These are phyloP conservation scores for Terfezia boudieri DNA, from an alignment of 495 filamentous ascomycete genomes.

Conservation along the genomic window DNA sequence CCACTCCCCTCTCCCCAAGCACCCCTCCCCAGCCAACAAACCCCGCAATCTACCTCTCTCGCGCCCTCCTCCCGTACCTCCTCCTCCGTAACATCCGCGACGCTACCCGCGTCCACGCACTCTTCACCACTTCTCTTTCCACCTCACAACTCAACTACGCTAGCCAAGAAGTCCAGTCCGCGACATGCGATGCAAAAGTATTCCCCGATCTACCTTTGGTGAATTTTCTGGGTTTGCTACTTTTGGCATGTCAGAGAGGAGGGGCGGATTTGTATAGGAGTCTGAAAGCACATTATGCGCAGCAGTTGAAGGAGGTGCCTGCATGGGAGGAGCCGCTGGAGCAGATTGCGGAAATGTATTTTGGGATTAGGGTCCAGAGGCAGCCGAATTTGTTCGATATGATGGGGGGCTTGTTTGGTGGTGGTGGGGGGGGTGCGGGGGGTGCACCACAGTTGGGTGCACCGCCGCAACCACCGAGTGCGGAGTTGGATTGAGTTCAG, in stretches of 20 bases:
- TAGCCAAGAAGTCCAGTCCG: slow-evolving; percentile 61
- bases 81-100: slow-evolving; percentile 74
- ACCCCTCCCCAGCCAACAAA: slow-evolving; percentile 59
- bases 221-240: slow-evolving; percentile 71
- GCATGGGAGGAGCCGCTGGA: slow-evolving; percentile 63
- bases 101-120: slow-evolving; percentile 55
- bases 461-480: not conserved
- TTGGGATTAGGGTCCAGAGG: slow-evolving; percentile 70
- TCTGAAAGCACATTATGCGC: slow-evolving; percentile 57
- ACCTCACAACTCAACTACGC: slow-evolving; percentile 43
- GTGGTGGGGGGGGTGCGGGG: slow-evolving; percentile 23
- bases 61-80: slow-evolving; percentile 80
- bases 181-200: slow-evolving; percentile 49
- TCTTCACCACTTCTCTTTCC: slow-evolving; percentile 54
- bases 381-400: slow-evolving; percentile 87
- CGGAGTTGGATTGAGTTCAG: not conserved
- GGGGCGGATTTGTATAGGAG: slow-evolving; percentile 60
- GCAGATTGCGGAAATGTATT: slow-evolving; percentile 88
- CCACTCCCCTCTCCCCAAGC: slow-evolving; percentile 29
- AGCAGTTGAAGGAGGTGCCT: slow-evolving; percentile 47
- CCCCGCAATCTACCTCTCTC: slow-evolving; percentile 40
- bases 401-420: slow-evolving; percentile 87
- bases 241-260: slow-evolving; percentile 66
- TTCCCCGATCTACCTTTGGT: slow-evolving; percentile 71
- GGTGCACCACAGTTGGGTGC: not conserved